These are phyloP conservation scores for Simmondsia chinensis DNA, from an alignment of 148 eudicot genomes.

Conservation along the genomic window DNA sequence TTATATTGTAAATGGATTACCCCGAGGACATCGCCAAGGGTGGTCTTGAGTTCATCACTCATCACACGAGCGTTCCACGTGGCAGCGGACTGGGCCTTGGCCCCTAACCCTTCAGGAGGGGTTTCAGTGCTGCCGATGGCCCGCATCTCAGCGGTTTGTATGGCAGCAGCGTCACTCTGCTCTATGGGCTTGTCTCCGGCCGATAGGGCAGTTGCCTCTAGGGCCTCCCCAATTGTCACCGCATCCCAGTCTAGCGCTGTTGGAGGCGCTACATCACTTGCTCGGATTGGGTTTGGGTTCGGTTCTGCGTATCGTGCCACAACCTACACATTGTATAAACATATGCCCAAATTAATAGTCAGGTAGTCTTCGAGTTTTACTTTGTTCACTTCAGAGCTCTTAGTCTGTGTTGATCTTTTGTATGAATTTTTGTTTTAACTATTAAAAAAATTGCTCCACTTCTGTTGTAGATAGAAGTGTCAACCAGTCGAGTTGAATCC, in stretches of 20 bases:
- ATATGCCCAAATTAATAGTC: no score
- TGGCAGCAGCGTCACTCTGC: slow-evolving; percentile 51
- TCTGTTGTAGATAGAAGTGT: no score
- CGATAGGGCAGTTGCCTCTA: slow-evolving; percentile 37
- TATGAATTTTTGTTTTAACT: no score
- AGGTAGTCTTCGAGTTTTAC: no score
- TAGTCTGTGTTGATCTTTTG: no score
- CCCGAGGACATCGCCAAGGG: slow-evolving; percentile 30
- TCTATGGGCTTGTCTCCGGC: slow-evolving; percentile 46
- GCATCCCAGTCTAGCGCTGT: slow-evolving; percentile 2
- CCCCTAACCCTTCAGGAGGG: slow-evolving; percentile 35
- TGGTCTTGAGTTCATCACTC: slow-evolving; percentile 27
- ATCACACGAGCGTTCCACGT: slow-evolving; percentile 10
- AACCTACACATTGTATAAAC: slow-evolving; percentile 21
- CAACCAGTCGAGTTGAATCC: no score
- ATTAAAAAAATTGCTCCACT: no score
- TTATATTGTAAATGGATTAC: slow-evolving; percentile 8
- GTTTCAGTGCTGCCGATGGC: slow-evolving; percentile 21
- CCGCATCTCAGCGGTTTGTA: slow-evolving; percentile 50
- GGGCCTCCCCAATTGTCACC: slow-evolving; percentile 58
- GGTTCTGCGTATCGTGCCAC: slow-evolving; percentile 25
- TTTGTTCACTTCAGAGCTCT: no score
- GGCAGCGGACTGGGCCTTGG: slow-evolving; percentile 46
- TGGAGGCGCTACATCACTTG: slow-evolving; percentile 9
- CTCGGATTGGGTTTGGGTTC: slow-evolving; percentile 13